These are phyloP conservation scores for Boletus albobrunnescens DNA, from an alignment of 1,284 basidiomycete genomes.

Conservation along the genomic window DNA sequence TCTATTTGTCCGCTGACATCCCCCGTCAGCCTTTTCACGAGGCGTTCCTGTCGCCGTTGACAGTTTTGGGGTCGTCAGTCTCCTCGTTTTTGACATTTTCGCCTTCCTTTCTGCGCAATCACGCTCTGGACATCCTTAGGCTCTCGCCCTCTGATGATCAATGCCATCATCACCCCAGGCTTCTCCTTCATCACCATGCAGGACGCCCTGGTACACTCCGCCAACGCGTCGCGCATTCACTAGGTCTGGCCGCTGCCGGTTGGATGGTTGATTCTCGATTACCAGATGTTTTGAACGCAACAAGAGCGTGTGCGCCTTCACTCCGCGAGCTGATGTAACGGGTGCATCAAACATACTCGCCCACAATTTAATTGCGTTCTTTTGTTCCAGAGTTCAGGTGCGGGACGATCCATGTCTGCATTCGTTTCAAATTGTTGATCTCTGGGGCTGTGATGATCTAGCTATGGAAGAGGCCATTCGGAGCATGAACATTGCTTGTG, in stretches of 20 bases:
- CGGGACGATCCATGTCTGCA: conserved; percentile 5
- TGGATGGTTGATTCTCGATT: conserved; percentile 12
- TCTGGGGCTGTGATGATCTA: conserved; percentile 10
- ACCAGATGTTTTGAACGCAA: conserved; percentile 9
- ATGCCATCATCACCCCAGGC: conserved; percentile 1
- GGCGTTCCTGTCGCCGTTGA: conserved; percentile 27
- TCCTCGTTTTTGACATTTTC: conserved; percentile 4
- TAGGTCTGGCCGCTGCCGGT: conserved; percentile 15
- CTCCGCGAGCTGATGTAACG: conserved; percentile 13
- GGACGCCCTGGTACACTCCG: conserved; percentile 3
- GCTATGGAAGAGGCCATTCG: conserved; percentile 5
- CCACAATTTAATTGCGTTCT: conserved; percentile 6
- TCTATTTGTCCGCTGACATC: conserved; percentile 11
- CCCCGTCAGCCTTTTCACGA: conserved; percentile 13
- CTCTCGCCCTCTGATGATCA: conserved; percentile 1
- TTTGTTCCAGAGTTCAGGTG: conserved; percentile 5
- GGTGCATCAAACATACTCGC: conserved; percentile 14
- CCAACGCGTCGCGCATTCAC: conserved; percentile 8
- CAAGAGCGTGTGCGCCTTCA: conserved; percentile 17
- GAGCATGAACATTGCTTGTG: conserved; percentile 11
- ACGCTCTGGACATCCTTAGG: conserved; percentile 8
- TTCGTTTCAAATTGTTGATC: conserved; percentile 24
- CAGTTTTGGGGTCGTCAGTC: conserved; percentile 31
- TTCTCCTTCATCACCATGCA: conserved; percentile 14
- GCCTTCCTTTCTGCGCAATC: not conserved